Base-by-base conservation (phyloP, 1,284 basidiomycete genomes). In the Boletus sp. region DNA sequence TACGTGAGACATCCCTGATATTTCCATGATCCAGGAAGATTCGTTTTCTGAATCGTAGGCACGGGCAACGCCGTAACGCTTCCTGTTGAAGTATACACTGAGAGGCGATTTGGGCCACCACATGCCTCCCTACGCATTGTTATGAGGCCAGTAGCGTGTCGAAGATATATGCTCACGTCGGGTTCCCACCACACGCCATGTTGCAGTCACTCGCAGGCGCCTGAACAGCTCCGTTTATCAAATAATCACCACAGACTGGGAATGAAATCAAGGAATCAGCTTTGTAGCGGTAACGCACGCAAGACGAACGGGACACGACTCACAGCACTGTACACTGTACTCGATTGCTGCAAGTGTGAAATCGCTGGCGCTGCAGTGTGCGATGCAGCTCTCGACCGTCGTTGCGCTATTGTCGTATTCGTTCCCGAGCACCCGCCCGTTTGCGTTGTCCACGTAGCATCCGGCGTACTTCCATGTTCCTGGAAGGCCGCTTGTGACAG, bases 1-100 rank as follows among this genome's bases (percentile, higher is more conserved):
- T 54, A 86, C 84, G 71, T 62, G 35, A 85, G 69, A 60, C 86
- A 88, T 16, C 82, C 83, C 25, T 78, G 66, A 62, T 86, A 88
- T 30, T 65, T 36, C 78, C 78, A 88, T 38, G 76, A 62, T 10
- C 79, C 78, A 1, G 83, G 82, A 27, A 88, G 75, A 51, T 64
- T 71, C 0, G 73, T 76, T 13, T 70, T 80, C 58, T 78, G 73
- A 2, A 73, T 59, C 0, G 69, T 66, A 4, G 86, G 84, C 5
- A 88, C 75, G 1, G 85, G 78, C 16, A 81, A 66, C 8, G 70
- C 71, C 0, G 72, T 75, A 33, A 87, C 69, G 35, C 68, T 73
- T 4, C 69, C 70, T 1, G 65, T 75, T 0, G 75, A 69, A 1
- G 78, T 72, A 57, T 89, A 89, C n/a, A 88, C 77, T 1, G 83